phyloP scores from a whole-genome alignment of 1,284 basidiomycete genomes.

The Moesziomyces globuligerus region DNA sequence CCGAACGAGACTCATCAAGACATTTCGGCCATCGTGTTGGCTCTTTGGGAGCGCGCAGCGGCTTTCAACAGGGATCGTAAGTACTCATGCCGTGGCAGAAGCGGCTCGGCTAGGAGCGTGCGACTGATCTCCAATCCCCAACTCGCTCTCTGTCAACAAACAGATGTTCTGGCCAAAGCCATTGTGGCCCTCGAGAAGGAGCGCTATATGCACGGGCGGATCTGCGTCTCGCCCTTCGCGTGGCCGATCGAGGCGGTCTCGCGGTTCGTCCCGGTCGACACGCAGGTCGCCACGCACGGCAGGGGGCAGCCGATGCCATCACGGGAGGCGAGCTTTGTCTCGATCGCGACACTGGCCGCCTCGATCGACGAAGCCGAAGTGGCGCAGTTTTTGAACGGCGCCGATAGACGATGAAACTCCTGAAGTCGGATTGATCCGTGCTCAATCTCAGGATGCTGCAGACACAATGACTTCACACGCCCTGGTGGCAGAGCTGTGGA shows the following conservation, averaged over 20 bases:
- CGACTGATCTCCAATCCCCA: too few relatives aligned
- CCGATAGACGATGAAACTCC: background rate
- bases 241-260: slow-evolving; percentile 33
- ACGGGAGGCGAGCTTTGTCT: slow-evolving; percentile 6
- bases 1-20: slow-evolving; percentile 15
- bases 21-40: slow-evolving; percentile 13
- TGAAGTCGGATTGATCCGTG: background rate
- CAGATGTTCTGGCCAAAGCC: slow-evolving; percentile 18
- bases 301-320: background rate
- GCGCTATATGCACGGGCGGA: slow-evolving; percentile 14
- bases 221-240: slow-evolving; percentile 34
- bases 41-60: slow-evolving; percentile 10
- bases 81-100: too few relatives aligned
- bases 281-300: background rate
- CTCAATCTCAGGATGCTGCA: too few relatives aligned
- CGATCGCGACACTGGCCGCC: slow-evolving; percentile 20
- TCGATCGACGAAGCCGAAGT: slow-evolving; percentile 14
- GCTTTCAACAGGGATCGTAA: slow-evolving; percentile 18
- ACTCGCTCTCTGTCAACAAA: background rate
- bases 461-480: too few relatives aligned
- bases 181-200: slow-evolving; percentile 25
- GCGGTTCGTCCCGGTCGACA: slow-evolving; percentile 11
- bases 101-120: too few relatives aligned
- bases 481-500: too few relatives aligned
- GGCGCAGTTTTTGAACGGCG: slow-evolving; percentile 2